Base-by-base conservation (phyloP, 2,329 filamentous ascomycete genomes). In the Trichoderma oligosporum region DNA sequence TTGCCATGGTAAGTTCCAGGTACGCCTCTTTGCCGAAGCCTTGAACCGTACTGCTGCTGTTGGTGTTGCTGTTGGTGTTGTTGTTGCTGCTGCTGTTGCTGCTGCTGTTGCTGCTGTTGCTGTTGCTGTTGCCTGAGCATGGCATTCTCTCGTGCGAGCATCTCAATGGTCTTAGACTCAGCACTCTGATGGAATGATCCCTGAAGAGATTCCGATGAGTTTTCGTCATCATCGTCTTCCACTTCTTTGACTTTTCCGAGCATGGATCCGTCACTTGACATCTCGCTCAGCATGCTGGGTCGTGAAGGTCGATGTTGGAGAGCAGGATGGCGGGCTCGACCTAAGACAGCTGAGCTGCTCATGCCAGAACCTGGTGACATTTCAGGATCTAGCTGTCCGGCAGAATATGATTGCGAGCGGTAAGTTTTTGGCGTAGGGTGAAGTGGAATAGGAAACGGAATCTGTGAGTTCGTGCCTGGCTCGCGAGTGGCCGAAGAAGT, bases 371-470 rank as follows among this genome's bases (percentile, higher is more conserved):
- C 42, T 7, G 71, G 66, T 12, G 74, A 65, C 3, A 73, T 66
- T 58, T 93, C 89, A 1, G 86, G 82, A 53, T 96, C 91, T 60
- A 91, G 78, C 69, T 97, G 92, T 4, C 92, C 92, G 46, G 96
- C 93, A 0, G 93, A 97, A 72, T 97, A 97, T 4, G 94, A 97
- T 71, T 97, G 91, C 5, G 94, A 99, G 41, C 94, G 86, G 66
- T 96, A 94, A 1, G 90, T 91, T 72, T 97, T 97, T 1, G 89
- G 89, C 0, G 90, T 94, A 1, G 93, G 91, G 61, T 96, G 89
- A 18, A 96, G 78, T 4, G 91, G 91, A 63, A 96, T 95, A 6
- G 89, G 82, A 66, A 96, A 96, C 1, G 91, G 89, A 54, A 96
- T 88, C 61, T 93, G 84, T 63, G 79, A 72, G 61, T 82, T 86